Evolutionary conservation across 768 basidiomycete genomes (phyloP).

Genomic region (Boletus bicolor): DNA sequence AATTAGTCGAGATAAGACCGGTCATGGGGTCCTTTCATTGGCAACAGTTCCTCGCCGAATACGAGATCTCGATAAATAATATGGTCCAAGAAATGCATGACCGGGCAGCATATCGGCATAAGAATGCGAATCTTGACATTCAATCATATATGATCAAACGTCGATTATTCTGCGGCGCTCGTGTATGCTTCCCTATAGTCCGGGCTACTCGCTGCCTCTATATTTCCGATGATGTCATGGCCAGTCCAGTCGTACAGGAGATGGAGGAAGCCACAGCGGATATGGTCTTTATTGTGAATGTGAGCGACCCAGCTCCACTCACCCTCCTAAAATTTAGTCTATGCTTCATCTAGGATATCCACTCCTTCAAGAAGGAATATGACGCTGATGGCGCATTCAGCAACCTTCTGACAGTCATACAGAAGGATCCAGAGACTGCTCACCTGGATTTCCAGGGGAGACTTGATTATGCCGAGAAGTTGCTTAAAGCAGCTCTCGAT

Average conservation of each 20-base stretch:
- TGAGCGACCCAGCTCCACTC: not conserved
- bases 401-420: slow-evolving; percentile 13
- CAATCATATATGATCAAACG: slow-evolving; percentile 12
- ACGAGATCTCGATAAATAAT: not conserved
- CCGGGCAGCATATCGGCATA: not conserved
- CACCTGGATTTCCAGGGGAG: too few species aligned
- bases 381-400: slow-evolving; percentile 2
- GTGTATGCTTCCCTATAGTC: not conserved
- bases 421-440: not conserved
- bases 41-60: slow-evolving; percentile 7
- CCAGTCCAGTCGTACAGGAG: slow-evolving; percentile 4
- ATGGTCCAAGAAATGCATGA: slow-evolving; percentile 6
- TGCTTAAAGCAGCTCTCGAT: slow-evolving; percentile 8
- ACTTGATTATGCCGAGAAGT: not conserved
- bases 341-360: slow-evolving; percentile 6
- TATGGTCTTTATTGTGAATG: slow-evolving; percentile 9
- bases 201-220: not conserved
- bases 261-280: slow-evolving; percentile 13
- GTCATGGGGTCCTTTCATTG: slow-evolving; percentile 9
- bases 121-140: not conserved
- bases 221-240: slow-evolving; percentile 10
- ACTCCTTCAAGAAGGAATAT: slow-evolving; percentile 18
- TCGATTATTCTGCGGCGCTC: slow-evolving; percentile 3
- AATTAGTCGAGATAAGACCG: slow-evolving; percentile 3
- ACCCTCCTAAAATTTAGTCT: not conserved